Evolutionary conservation across 805 yeast genomes (phyloP).

Genomic region (Kluyveromyces wickerhamii): DNA sequence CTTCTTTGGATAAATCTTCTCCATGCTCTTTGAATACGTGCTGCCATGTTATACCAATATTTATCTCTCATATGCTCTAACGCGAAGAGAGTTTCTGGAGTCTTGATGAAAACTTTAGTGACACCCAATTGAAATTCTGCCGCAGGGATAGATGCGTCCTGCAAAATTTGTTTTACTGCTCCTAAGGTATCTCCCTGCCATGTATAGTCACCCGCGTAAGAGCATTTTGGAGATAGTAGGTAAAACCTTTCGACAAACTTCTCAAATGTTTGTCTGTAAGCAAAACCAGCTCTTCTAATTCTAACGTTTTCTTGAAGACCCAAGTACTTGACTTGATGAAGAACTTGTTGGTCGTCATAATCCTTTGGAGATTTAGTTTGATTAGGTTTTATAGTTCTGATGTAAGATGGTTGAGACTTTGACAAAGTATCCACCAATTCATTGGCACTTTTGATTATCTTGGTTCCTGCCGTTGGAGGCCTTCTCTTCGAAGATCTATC

Average conservation of each 20-base stretch:
- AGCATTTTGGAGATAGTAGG: slow-evolving; percentile 76
- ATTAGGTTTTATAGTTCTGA: slow-evolving; percentile 95
- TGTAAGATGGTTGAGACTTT: slow-evolving; percentile 88
- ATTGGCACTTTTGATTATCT: slow-evolving; percentile 87
- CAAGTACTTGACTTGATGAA: slow-evolving; percentile 91
- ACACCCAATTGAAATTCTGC: slow-evolving; percentile 88
- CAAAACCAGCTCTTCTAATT: slow-evolving; percentile 97
- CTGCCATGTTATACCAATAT: slow-evolving; percentile 98
- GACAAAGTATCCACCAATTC: slow-evolving; percentile 82
- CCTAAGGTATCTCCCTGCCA: slow-evolving; percentile 54
- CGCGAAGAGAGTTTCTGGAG: slow-evolving; percentile 94
- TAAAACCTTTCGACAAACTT: slow-evolving; percentile 93
- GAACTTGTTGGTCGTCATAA: slow-evolving; percentile 79
- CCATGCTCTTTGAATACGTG: slow-evolving; percentile 95
- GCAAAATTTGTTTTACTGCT: slow-evolving; percentile 46
- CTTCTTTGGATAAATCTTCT: slow-evolving; percentile 72
- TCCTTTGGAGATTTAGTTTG: slow-evolving; percentile 87
- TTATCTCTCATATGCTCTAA: slow-evolving; percentile 93
- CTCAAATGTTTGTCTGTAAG: slow-evolving; percentile 93
- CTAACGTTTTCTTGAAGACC: slow-evolving; percentile 96
- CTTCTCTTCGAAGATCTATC: slow-evolving; percentile 66
- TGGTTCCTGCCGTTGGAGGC: slow-evolving; percentile 95
- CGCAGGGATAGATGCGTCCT: slow-evolving; percentile 60
- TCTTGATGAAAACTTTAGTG: slow-evolving; percentile 86
- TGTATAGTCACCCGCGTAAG: slow-evolving; percentile 79